Evolutionary conservation across 140 eudicot genomes (phyloP).

Genomic region (Bidens hawaiensis): DNA sequence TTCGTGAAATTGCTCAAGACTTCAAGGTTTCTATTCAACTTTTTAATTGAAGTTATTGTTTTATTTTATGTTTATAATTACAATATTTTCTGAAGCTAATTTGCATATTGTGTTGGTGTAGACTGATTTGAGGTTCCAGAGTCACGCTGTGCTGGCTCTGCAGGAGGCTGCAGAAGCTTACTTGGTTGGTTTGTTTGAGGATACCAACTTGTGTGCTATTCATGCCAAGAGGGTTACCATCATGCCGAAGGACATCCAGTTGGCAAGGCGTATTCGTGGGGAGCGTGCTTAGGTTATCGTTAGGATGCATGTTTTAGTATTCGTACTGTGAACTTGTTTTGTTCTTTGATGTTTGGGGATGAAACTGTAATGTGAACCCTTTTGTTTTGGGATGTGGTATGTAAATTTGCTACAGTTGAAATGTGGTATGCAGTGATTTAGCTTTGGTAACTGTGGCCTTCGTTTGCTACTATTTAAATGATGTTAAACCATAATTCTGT

Average conservation of each 20-base stretch:
- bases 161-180: constrained; percentile 86
- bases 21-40: constrained; percentile 40
- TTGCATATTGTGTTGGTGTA: not conserved
- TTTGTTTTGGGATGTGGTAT: constrained; percentile 21
- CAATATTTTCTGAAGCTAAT: not conserved
- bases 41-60: not conserved
- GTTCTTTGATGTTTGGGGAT: constrained; percentile 8
- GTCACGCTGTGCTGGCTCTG: constrained; percentile 71
- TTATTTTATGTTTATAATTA: not conserved
- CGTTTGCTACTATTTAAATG: too few relatives aligned
- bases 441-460: too few relatives aligned
- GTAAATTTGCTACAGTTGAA: constrained; percentile 15
- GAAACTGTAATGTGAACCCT: constrained; percentile 11
- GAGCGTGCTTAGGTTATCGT: constrained; percentile 62
- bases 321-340: not conserved
- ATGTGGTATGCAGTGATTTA: not conserved
- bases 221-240: constrained; percentile 82
- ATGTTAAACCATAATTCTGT: too few relatives aligned
- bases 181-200: constrained; percentile 68
- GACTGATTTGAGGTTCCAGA: constrained; percentile 84
- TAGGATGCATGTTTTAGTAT: not conserved
- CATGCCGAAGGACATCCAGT: constrained; percentile 79
- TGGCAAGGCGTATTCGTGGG: constrained; percentile 77
- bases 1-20: constrained; percentile 81
- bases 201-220: constrained; percentile 69